Evolutionary conservation across 495 filamentous ascomycete genomes (phyloP).

Genomic region (Trichoderma asperelloides): DNA sequence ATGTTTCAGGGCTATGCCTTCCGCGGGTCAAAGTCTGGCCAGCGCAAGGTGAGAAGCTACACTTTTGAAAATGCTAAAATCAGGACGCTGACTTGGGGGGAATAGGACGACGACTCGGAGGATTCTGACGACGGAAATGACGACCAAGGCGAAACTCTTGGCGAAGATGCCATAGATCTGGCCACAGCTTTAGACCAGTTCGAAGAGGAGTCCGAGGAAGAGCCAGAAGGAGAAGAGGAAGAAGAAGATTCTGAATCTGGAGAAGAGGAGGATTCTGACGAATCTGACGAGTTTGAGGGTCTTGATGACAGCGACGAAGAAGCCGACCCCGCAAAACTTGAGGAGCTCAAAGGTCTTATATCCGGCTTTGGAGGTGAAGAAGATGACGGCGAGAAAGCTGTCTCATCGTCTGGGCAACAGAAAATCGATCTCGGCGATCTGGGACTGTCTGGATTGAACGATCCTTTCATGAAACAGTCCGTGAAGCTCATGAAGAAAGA

Average conservation of each 20-base stretch:
- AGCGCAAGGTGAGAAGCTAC: constrained; percentile 20
- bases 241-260: constrained; percentile 25
- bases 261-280: constrained; percentile 40
- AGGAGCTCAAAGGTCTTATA: constrained; percentile 61
- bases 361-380: constrained; percentile 47
- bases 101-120: constrained; percentile 47
- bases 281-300: constrained; percentile 36
- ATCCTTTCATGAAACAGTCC: constrained; percentile 68
- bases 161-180: constrained; percentile 80
- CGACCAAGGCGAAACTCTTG: constrained; percentile 39
- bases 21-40: constrained; percentile 45
- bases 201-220: constrained; percentile 34
- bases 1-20: constrained; percentile 70
- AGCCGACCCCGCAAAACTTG: constrained; percentile 50
- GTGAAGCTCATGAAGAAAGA: constrained; percentile 57
- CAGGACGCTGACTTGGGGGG: constrained; percentile 39
- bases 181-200: constrained; percentile 67
- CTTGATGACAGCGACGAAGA: constrained; percentile 51
- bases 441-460: constrained; percentile 57
- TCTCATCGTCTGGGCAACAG: constrained; percentile 32
- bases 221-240: constrained; percentile 29
- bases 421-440: constrained; percentile 80
- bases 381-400: constrained; percentile 24
- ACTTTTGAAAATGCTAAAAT: constrained; percentile 16
- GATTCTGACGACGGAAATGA: constrained; percentile 39